Conservation (phyloP, 1,284 basidiomycete genomes). For the Ceratobasidium sp. region DNA sequence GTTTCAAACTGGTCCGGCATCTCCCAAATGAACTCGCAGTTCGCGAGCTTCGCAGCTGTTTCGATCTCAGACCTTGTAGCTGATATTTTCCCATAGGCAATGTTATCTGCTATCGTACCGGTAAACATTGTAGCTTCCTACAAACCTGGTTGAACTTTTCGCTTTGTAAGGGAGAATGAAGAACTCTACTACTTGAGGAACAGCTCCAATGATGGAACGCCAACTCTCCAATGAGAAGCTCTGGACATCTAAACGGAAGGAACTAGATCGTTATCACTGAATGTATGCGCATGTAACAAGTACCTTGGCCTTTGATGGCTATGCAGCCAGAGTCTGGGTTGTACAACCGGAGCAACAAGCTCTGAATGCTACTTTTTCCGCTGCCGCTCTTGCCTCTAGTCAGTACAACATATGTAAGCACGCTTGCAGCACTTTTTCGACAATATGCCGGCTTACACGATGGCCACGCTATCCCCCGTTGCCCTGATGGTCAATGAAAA, state of each 20-base stretch:
- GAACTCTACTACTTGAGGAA: slow-evolving; percentile 71
- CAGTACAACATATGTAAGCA: neutral
- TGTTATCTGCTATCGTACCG: slow-evolving; percentile 93
- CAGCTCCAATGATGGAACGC: slow-evolving; percentile 88
- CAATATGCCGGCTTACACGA: slow-evolving; percentile 75
- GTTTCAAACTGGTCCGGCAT: slow-evolving; percentile 90
- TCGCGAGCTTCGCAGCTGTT: slow-evolving; percentile 87
- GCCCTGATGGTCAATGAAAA: slow-evolving; percentile 82
- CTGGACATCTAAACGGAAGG: slow-evolving; percentile 74
- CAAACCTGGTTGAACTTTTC: neutral
- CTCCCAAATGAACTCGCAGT: slow-evolving; percentile 95
- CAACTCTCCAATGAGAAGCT: slow-evolving; percentile 86
- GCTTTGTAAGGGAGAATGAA: neutral
- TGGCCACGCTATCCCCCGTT: slow-evolving; percentile 85
- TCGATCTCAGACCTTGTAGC: slow-evolving; percentile 88
- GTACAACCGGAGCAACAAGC: slow-evolving; percentile 91
- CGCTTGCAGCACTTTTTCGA: neutral
- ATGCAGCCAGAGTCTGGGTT: slow-evolving; percentile 87
- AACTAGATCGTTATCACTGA: neutral
- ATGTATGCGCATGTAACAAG: slow-evolving; percentile 42
- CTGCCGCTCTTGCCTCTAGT: slow-evolving; percentile 74
- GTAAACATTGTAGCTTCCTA: slow-evolving; percentile 84
- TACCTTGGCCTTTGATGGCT: slow-evolving; percentile 88
- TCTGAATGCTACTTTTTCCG: slow-evolving; percentile 92
- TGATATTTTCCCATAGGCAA: slow-evolving; percentile 84